These are phyloP conservation scores for Metschnikowia continentalis DNA, from an alignment of 805 yeast genomes.

Conservation along the genomic window DNA sequence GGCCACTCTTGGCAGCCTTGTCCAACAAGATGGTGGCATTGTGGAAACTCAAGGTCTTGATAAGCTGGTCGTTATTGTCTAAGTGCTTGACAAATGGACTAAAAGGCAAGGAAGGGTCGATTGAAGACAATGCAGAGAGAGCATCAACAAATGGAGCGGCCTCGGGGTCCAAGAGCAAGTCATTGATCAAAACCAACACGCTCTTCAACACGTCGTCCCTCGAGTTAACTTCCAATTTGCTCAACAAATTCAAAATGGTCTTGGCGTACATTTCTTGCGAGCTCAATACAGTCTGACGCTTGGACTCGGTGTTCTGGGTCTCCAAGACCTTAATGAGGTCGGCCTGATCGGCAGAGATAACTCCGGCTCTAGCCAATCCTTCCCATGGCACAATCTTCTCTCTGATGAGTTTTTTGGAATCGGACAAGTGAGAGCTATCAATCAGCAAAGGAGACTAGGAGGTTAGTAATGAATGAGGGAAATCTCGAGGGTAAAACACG, in stretches of 20 bases:
- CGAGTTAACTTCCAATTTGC: slow-evolving; percentile 38
- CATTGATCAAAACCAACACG: slow-evolving; percentile 58
- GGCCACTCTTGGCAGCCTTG: slow-evolving; percentile 19
- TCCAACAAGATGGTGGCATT: slow-evolving; percentile 48
- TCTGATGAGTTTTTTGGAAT: slow-evolving; percentile 62
- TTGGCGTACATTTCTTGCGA: slow-evolving; percentile 51
- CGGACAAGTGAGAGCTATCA: slow-evolving; percentile 65
- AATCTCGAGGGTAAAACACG: neutral
- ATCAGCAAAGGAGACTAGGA: slow-evolving; percentile 36
- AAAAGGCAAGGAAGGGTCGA: slow-evolving; percentile 49
- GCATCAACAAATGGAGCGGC: slow-evolving; percentile 31
- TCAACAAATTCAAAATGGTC: slow-evolving; percentile 51
- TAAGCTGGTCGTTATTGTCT: slow-evolving; percentile 51
- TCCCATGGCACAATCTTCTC: slow-evolving; percentile 90
- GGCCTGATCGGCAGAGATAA: slow-evolving; percentile 66
- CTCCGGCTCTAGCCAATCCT: slow-evolving; percentile 72
- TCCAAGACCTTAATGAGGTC: slow-evolving; percentile 51
- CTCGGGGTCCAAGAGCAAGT: slow-evolving; percentile 43
- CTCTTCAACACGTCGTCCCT: slow-evolving; percentile 67
- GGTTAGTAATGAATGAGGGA: slow-evolving; percentile 8
- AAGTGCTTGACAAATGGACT: slow-evolving; percentile 51
- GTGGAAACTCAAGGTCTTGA: slow-evolving; percentile 53
- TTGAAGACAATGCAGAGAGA: slow-evolving; percentile 38
- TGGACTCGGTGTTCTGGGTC: slow-evolving; percentile 42
- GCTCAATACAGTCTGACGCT: slow-evolving; percentile 36